Base-by-base conservation (phyloP, 192 early-diverging fungal genomes). In the Coemansia sp. region DNA sequence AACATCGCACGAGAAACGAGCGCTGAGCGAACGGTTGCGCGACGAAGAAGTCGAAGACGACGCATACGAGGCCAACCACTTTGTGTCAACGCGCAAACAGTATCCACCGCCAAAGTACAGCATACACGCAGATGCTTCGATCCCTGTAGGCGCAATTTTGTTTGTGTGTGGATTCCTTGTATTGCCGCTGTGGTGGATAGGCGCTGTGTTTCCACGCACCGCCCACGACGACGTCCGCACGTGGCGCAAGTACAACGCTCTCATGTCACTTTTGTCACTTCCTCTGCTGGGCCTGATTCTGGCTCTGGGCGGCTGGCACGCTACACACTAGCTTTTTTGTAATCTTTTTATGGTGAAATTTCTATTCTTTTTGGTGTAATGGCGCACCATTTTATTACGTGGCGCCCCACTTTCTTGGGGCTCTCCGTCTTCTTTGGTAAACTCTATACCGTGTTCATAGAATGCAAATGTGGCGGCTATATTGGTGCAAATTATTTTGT, bases 211-310 rank as follows among this genome's bases (percentile, higher is more conserved):
- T 45, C 81, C 81, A 8, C 60, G 76, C 2, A 41, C 43, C 2
- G 3, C 21, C 3, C 11, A 64, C 10, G 52, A 63, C 48, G 76
- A 75, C n/a, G 76, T 51, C 10, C 41, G 63, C 21, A 67, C 70
- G 11, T 83, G 81, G 81, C 75, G 76, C 65, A 83, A 78, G 56
- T 83, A 83, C 59, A 83, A 83, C 48, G 68, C 72, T 14, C 56
- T 83, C 11, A 83, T 83, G 81, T 55, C 81, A 22, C 66, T 77
- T 22, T 60, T 78, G 58, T 83, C 81, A 23, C 60, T 83, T 35
- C 75, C 73, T 23, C 49, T 83, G 54, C 63, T 83, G 49, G 81
- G 68, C 52, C 37, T 83, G 66, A 69, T 83, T 35, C 41, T 83
- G 66, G 81, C 72, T 4, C 68, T 77, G 58, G 75, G 72, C 39